Evolutionary conservation across 345 rosid genomes (phyloP), one percentile per base, ranked within the genome.

Genomic region (Toxicodendron radicans): DNA sequence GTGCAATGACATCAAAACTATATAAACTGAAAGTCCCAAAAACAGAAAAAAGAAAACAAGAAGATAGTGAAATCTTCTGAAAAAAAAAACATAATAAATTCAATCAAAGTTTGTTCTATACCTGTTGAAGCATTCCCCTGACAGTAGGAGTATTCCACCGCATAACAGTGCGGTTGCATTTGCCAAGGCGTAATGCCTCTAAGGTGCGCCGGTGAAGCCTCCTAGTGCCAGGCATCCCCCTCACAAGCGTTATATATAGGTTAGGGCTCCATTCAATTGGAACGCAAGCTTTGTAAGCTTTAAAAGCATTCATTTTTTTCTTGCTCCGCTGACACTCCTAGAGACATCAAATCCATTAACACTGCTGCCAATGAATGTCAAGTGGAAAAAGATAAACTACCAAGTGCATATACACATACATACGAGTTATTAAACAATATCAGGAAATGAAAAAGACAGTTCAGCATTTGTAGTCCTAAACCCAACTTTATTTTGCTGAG

Each of bases 141-240:
- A 87, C 85, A 12, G 92, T 81, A 46, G 95, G 89, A 27, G 84
- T 86, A 83, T 92, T 92, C 54, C 83, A 80, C 3, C 83, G 89
- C 83, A 79, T 78, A 46, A 92, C 92, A 58, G 95, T 92, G 43
- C 90, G 90, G 83, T 87, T 91, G 79, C 93, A 87, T 83, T 88
- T 88, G 54, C 87, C 66, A 11, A 92, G 91, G 32, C 86, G 88
- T 81, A 90, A 78, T 24, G 93, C 97, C 71, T 92, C 97, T 45
- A 92, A 80, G 21, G 93, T 92, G 75, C 93, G 89, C 76, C 92
- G 86, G 78, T 92, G 97, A 63, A 85, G 90, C 85, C 84, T 88
- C 81, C 95, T 88, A 2, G 95, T 92, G 52, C 97, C 97, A 0
- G 97, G 97, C 65, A 90, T 86, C 75, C 95, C 97, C 70, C 95